Base-by-base conservation (phyloP, 2,329 filamentous ascomycete species). In the Capronia americana region DNA sequence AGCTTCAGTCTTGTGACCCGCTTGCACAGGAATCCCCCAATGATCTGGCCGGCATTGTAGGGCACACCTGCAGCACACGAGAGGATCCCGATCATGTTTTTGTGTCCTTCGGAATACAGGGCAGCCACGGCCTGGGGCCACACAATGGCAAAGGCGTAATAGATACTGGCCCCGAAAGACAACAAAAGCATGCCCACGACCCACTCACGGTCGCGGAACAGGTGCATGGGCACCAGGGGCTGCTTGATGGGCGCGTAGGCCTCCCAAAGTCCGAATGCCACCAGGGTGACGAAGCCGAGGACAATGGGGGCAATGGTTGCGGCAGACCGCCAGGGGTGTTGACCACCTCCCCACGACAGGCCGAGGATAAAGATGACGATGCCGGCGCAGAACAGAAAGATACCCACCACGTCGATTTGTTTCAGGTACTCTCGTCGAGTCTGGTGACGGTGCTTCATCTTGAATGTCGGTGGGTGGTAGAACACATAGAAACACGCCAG, bases 381-480 rank as follows among this genome's bases (percentile, higher is more conserved):
- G 23, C 81, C 81, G 17, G 73, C 72, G 12, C 76, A 64, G 69
- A 77, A 82, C 0, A 84, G 74, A 41, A 80, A 72, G 51, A 82
- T 78, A 24, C 82, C 82, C 41, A 81, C 56, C 66, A 75, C 81
- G 70, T 84, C 84, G 8, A 85, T 75, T 65, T 79, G 74, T 69
- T 76, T 79, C 51, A 80, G 67, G 69, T 77, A 76, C 66, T 79
- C 72, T 12, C 54, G 74, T 74, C 51, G 8, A 28, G 23, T 60
- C 23, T 46, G n/a, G 14, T 24, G 8, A 3, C 38, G 17, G 34
- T 69, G 50, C 20, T 66, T 77, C 1, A 80, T 64, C 5, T 78
- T 24, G 28, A 54, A 61, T 5, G 57, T 59, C 17, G 23, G 57
- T 11, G 57, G 57, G 23, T 48, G 24, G 41, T 48, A 64, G 62